Conservation (phyloP, 1,284 basidiomycete species). For the Fomitopsis palustris region DNA sequence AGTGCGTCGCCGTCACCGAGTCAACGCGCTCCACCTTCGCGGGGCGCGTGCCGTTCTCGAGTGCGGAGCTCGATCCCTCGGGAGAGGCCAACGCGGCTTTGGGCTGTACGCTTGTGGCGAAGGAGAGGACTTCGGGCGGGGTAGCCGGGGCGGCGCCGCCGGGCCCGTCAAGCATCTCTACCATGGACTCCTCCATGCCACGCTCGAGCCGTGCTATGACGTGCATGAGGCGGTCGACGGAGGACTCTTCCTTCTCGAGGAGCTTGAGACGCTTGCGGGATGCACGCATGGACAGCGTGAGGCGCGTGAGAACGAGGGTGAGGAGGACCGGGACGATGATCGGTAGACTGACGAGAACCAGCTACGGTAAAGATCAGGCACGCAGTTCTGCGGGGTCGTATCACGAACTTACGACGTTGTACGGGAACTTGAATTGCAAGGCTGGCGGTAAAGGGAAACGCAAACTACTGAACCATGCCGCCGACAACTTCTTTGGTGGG, state of each 20-base stretch:
- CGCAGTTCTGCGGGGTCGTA: background rate
- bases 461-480: slow-evolving; percentile 44
- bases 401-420: slow-evolving; percentile 59
- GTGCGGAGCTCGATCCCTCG: background rate
- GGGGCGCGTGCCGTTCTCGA: background rate
- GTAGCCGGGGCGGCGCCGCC: background rate
- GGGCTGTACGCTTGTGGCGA: background rate
- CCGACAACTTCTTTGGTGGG: slow-evolving; percentile 37
- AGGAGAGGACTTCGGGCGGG: background rate
- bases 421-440: slow-evolving; percentile 65
- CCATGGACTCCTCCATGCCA: slow-evolving; percentile 53
- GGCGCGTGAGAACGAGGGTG: slow-evolving; percentile 44
- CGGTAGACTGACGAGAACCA: slow-evolving; percentile 54
- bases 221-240: slow-evolving; percentile 44
- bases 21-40: background rate
- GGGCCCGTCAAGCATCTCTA: slow-evolving; percentile 38
- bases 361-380: slow-evolving; percentile 28
- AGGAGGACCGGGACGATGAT: slow-evolving; percentile 61
- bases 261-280: slow-evolving; percentile 59
- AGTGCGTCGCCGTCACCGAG: background rate
- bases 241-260: slow-evolving; percentile 50
- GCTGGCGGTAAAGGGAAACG: slow-evolving; percentile 52
- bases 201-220: slow-evolving; percentile 54
- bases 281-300: slow-evolving; percentile 47
- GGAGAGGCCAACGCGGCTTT: background rate